Evolutionary conservation across 2,329 filamentous ascomycete species (phyloP), one percentile per base, ranked within the genome.

Genomic region (Blastomyces emzantsi): DNA sequence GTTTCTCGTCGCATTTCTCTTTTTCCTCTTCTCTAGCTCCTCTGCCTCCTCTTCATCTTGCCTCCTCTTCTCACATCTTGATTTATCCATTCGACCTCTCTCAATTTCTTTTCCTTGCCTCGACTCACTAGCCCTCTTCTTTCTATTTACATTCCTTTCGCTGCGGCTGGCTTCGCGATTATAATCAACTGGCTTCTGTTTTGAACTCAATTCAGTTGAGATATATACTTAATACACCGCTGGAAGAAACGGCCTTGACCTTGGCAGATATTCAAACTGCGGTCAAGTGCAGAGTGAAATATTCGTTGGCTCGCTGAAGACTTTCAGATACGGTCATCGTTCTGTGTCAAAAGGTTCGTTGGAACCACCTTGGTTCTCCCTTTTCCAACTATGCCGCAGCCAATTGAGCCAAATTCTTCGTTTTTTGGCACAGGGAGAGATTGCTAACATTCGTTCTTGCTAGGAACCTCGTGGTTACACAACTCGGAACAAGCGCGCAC

Each of bases 131-230:
- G 19, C 41, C 57, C 22, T 11, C 43, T 39, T 60, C 41, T 19
- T 60, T 47, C 39, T 41, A n/a, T 41, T 57, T 57, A 28, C 36
- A 60, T 55, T 59, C 28, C 22, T 64, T 61, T 51, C 54, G 33
- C 60, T 58, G 52, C 63, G 63, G 58, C 63, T 60, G 63, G 63
- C 57, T 62, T 64, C 63, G 63, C 55, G 30, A 36, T 22, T 62
- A 36, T 59, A 6, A 25, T 62, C 41, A 45, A 13, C n/a, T 30
- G 39, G 58, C n/a, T 57, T 41, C 52, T 59, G 19, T 30, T 15
- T 11, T 13, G 57, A 60, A 28, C 57, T 49, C 41, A 41, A 8
- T 22, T 49, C 25, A 60, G 43, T 47, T 60, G 57, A 60, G 7
- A 22, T 41, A 33, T 33, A 47, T 60, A 60, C 17, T 49, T 60